Conservation (phyloP, 1,139 yeast species). For the Meyerozyma sp. region DNA sequence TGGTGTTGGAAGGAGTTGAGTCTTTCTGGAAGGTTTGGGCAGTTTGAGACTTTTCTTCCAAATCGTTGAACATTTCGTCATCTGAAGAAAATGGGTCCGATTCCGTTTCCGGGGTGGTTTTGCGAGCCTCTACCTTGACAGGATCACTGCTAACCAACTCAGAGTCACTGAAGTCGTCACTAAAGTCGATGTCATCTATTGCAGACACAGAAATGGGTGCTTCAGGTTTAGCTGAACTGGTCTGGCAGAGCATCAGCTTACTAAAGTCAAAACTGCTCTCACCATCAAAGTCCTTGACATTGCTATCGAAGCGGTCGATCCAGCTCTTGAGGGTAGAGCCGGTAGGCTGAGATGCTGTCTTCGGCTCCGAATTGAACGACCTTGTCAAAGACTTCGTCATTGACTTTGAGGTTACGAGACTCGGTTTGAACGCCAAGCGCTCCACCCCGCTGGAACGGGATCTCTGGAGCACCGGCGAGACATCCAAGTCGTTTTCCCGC, state of each 20-base stretch:
- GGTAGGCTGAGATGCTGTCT: constrained; percentile 3
- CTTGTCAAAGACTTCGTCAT: not conserved
- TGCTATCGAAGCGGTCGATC: constrained; percentile 29
- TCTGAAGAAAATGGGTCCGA: constrained; percentile 28
- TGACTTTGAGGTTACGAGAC: not conserved
- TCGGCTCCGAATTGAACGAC: constrained; percentile 2
- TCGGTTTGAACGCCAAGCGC: constrained; percentile 6
- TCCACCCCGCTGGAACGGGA: constrained; percentile 27
- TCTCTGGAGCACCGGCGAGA: constrained; percentile 20
- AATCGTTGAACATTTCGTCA: constrained; percentile 9
- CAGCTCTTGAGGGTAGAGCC: constrained; percentile 20
- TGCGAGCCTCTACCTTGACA: not conserved
- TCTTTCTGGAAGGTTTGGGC: not conserved
- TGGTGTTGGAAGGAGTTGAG: not conserved
- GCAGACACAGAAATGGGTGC: not conserved
- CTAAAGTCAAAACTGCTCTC: not conserved
- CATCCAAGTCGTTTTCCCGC: constrained; percentile 4
- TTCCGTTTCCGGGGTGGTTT: constrained; percentile 6
- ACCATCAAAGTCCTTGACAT: not conserved
- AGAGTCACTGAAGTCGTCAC: constrained; percentile 15
- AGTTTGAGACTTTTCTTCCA: constrained; percentile 13
- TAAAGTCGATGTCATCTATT: constrained; percentile 11
- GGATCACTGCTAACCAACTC: not conserved
- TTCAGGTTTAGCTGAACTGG: not conserved
- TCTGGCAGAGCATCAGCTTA: not conserved